These are phyloP conservation scores for Oryza meyeriana DNA, from an alignment of 176 grass and related monocot species.

Conservation along the genomic window DNA sequence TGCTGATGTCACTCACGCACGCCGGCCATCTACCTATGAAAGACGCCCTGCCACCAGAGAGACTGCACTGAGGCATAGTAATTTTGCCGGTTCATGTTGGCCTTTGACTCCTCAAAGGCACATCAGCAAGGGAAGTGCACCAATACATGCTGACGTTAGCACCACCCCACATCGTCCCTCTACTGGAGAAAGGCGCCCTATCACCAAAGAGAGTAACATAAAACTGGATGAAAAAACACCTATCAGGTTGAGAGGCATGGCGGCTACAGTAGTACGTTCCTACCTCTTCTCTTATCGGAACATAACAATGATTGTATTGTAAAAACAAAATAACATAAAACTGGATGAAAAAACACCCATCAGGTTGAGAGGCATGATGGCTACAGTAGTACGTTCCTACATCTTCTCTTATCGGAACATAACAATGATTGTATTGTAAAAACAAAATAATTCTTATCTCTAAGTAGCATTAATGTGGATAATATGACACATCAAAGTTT, in stretches of 20 bases:
- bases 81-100: neutral
- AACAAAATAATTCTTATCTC: neutral
- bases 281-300: neutral
- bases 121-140: slow-evolving; percentile 25
- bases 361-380: slow-evolving; percentile 16
- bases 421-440: neutral
- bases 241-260: slow-evolving; percentile 23
- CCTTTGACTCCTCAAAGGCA: slow-evolving; percentile 27
- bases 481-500: neutral
- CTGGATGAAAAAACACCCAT: slow-evolving; percentile 25
- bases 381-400: slow-evolving; percentile 32
- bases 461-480: neutral
- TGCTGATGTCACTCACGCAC: neutral
- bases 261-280: slow-evolving; percentile 31
- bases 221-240: slow-evolving; percentile 31
- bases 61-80: slow-evolving; percentile 24
- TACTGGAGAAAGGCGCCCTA: slow-evolving; percentile 33
- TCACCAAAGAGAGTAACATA: slow-evolving; percentile 10
- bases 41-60: slow-evolving; percentile 36
- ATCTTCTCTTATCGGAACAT: slow-evolving; percentile 3
- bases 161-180: slow-evolving; percentile 28
- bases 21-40: slow-evolving; percentile 44
- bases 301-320: neutral
- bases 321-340: slow-evolving; percentile 11
- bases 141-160: slow-evolving; percentile 21